Evolutionary conservation across 202 grass and related monocot species (phyloP).

Genomic region (Elaeis oleifera): DNA sequence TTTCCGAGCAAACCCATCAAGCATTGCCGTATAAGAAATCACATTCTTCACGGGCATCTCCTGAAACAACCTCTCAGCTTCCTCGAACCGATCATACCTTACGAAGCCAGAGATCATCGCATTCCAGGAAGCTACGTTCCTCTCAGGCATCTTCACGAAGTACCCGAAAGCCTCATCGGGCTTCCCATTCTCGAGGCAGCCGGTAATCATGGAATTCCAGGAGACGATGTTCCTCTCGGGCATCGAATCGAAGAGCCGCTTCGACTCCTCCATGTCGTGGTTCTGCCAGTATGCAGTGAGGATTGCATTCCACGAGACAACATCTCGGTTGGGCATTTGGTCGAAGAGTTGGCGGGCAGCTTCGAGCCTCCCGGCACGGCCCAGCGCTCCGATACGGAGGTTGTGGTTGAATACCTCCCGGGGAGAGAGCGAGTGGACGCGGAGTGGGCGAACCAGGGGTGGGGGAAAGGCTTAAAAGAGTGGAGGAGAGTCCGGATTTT

Average conservation of each 20-base stretch:
- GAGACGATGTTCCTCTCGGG: conserved; percentile 63
- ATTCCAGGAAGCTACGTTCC: conserved; percentile 83
- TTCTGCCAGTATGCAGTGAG: conserved; percentile 67
- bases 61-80: conserved; percentile 47
- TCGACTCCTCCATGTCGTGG: conserved; percentile 37
- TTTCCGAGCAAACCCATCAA: conserved; percentile 41
- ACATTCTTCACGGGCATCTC: conserved; percentile 65
- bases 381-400: conserved; percentile 49
- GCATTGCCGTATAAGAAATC: conserved; percentile 75
- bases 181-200: conserved; percentile 58
- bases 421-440: conserved; percentile 4
- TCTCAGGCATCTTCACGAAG: conserved; percentile 43
- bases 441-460: too few species aligned
- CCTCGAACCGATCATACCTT: conserved; percentile 35
- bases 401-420: conserved; percentile 40
- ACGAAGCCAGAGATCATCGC: conserved; percentile 77
- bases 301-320: conserved; percentile 76
- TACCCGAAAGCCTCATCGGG: conserved; percentile 48
- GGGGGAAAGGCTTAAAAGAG: conserved; percentile 6
- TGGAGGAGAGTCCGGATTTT: neutral
- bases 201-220: conserved; percentile 77
- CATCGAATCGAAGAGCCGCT: conserved; percentile 60
- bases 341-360: conserved; percentile 66
- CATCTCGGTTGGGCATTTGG: conserved; percentile 51
- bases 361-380: conserved; percentile 37